phyloP scores from a whole-genome alignment of 1,284 basidiomycete species.

The Mixia osmundae region DNA sequence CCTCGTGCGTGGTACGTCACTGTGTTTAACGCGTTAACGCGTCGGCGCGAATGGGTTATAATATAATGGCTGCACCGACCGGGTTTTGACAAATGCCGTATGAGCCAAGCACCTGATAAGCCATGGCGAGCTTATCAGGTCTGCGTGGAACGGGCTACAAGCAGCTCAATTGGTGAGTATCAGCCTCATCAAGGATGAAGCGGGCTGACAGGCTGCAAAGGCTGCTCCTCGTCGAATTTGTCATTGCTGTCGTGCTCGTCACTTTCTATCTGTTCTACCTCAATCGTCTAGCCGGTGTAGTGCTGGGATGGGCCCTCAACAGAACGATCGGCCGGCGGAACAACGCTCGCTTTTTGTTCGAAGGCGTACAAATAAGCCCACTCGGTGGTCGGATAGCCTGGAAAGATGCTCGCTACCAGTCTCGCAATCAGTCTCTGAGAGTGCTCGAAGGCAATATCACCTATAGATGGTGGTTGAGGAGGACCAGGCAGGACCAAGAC shows the following conservation, averaged over 20 bases:
- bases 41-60: too few species aligned
- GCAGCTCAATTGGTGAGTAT: too few species aligned
- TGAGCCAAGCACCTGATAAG: too few species aligned
- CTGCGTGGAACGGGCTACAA: too few species aligned
- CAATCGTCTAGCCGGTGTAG: constrained; percentile 51
- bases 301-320: constrained; percentile 37
- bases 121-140: too few species aligned
- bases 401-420: constrained; percentile 65
- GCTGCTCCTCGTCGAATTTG: constrained; percentile 39
- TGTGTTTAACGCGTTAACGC: too few species aligned
- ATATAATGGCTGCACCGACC: too few species aligned
- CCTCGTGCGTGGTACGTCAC: too few species aligned
- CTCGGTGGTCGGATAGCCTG: constrained; percentile 61
- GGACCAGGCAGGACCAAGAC: constrained; percentile 33
- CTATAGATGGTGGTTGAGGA: constrained; percentile 76
- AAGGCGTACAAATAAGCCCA: constrained; percentile 61
- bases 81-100: too few species aligned
- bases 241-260: constrained; percentile 42
- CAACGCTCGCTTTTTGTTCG: constrained; percentile 52
- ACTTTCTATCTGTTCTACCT: constrained; percentile 63
- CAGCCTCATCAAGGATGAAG: too few species aligned
- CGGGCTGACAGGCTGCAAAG: constrained; percentile 2
- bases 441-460: constrained; percentile 53
- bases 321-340: constrained; percentile 42
- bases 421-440: constrained; percentile 62